A percentile compares a stretch with the other conserved stretches of the same genome.
Conservation (phyloP, 345 rosid species). For the Microcos paniculata region DNA sequence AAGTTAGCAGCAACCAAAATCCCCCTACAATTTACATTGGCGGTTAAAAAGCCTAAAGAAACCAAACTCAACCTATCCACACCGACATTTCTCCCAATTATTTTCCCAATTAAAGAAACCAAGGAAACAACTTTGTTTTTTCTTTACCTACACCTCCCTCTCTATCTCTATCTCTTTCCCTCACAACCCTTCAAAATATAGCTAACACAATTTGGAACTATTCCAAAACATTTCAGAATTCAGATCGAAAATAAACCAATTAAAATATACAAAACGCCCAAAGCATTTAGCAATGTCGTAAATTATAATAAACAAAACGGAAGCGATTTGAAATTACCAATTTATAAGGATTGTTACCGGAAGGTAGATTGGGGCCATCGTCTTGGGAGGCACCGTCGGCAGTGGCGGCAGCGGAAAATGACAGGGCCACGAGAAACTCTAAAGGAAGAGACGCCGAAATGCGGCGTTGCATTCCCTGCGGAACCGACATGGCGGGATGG, state of each 20-base stretch:
- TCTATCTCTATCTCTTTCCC: not conserved
- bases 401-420: not conserved
- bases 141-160: not conserved
- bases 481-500: not conserved
- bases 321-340: not conserved
- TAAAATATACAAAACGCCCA: not conserved
- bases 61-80: not conserved
- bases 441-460: not conserved
- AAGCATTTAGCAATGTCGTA: not conserved
- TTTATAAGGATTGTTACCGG: slow-evolving; percentile 6
- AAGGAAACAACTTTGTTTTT: too few species aligned
- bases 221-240: not conserved
- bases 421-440: not conserved
- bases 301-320: not conserved
- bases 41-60: too few species aligned
- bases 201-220: not conserved
- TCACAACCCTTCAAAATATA: not conserved
- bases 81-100: not conserved
- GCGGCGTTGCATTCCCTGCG: not conserved
- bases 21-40: not conserved
- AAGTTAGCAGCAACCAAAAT: not conserved
- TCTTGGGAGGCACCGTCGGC: slow-evolving; percentile 12
- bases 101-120: not conserved
- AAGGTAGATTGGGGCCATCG: not conserved
- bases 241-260: slow-evolving; percentile 2